These are phyloP conservation scores for Colletotrichum sp. DNA, from an alignment of 2,329 filamentous ascomycete species.

Conservation along the genomic window DNA sequence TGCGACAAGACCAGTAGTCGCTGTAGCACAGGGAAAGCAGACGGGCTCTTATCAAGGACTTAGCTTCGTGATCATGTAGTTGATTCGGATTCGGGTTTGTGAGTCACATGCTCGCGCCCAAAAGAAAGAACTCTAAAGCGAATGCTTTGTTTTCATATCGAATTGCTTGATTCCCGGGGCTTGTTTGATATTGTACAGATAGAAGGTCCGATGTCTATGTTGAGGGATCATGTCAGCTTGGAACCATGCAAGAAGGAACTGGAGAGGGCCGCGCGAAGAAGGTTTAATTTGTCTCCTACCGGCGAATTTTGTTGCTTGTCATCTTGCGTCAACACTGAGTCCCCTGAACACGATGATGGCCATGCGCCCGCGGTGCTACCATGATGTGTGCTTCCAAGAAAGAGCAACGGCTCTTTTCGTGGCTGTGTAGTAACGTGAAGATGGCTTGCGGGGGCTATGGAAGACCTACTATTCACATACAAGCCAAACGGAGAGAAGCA, in stretches of 20 bases:
- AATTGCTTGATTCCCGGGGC: not conserved
- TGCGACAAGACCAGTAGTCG: not conserved
- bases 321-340: not conserved
- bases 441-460: not conserved
- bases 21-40: not conserved
- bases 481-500: not conserved
- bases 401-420: not conserved
- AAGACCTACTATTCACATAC: not conserved
- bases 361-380: not conserved
- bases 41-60: not conserved
- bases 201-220: not conserved
- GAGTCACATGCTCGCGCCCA: not conserved
- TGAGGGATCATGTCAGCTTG: not conserved
- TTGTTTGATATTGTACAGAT: not conserved
- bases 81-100: not conserved
- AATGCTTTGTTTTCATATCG: not conserved
- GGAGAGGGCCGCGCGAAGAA: not conserved
- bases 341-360: not conserved
- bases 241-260: not conserved
- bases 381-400: not conserved
- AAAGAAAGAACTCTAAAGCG: accelerated
- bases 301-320: not conserved
- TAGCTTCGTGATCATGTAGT: not conserved
- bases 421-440: not conserved
- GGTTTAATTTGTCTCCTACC: not conserved